Evolutionary conservation across 257 asterid species (phyloP), one percentile per base, ranked within the genome.

Genomic region (Sherardia arvensis): DNA sequence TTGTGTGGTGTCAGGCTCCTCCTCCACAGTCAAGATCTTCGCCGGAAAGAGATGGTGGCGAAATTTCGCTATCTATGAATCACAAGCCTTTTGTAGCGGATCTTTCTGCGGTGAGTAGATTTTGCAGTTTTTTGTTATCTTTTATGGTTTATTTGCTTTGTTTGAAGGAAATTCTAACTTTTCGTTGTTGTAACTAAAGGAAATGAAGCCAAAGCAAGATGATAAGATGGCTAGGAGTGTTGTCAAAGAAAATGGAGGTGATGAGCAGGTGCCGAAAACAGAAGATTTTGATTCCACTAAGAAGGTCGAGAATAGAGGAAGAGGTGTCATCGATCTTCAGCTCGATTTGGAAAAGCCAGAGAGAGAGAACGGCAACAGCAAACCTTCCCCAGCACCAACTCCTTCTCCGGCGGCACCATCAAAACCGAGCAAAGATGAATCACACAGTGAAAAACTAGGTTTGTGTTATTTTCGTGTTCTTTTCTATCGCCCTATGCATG

Each of bases 1-100:
- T 29, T 47, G 6, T 67, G 65, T 6, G 25, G 47, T 45, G 72
- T 68, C 70, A 92, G 97, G 96, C 96, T 60, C 88, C 96, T 51
- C 99, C 97, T 17, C 95, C 95, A 0, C 97, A 72, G 64, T 79
- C 17, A 28, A 80, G 84, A 71, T 71, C 79, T 0, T 86, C 95
- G 0, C 89, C 91, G 3, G 91, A 84, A 49, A 78, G 85, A 32
- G 87, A 77, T 53, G 62, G 65, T 53, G 62, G 65, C 3, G 78
- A 76, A 66, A 67, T 74, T 1, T 81, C 77, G 65, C 40, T 67
- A 5, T 65, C 71, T 11, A 73, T 65, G 58, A 85, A 82, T 51
- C 79, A 71, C 36, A 90, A 85, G 80, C 83, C 80, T 3, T 71
- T 62, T 68, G 58, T 54, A 5, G 61, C 87, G 20, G 68, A 58